These are phyloP conservation scores for Melastoma malabathricum DNA, from an alignment of 345 rosid genomes.

Conservation along the genomic window DNA sequence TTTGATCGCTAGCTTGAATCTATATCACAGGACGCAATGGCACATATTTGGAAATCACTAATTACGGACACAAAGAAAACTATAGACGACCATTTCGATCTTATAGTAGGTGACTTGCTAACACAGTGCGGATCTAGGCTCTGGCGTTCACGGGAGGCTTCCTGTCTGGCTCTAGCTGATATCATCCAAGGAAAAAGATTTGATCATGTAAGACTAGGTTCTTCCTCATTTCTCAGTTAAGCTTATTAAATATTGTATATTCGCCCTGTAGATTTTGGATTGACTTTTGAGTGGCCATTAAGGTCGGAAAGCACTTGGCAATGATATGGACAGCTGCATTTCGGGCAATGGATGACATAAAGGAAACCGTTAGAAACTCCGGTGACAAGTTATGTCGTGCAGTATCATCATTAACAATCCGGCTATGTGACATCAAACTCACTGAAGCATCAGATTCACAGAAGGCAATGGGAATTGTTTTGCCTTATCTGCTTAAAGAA, in stretches of 20 bases:
- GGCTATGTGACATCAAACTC: constrained; percentile 81
- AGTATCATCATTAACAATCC: constrained; percentile 64
- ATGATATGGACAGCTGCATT: constrained; percentile 68
- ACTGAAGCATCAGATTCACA: constrained; percentile 66
- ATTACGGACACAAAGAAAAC: constrained; percentile 71
- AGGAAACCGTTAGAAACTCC: constrained; percentile 94
- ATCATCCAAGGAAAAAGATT: constrained; percentile 85
- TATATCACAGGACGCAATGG: constrained; percentile 77
- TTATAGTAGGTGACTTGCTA: constrained; percentile 69
- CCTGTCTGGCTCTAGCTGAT: constrained; percentile 91
- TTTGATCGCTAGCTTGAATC: constrained; percentile 11
- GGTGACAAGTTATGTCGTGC: constrained; percentile 80
- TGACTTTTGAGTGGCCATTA: constrained; percentile 10
- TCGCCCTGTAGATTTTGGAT: neutral
- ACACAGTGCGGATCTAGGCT: constrained; percentile 81
- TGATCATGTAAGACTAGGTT: constrained; percentile 44
- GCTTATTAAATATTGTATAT: neutral
- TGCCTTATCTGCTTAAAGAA: constrained; percentile 78
- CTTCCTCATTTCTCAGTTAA: neutral
- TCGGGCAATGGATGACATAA: constrained; percentile 99
- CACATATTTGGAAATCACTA: constrained; percentile 89
- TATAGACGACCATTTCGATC: constrained; percentile 71
- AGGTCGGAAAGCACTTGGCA: constrained; percentile 75
- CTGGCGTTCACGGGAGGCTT: constrained; percentile 96
- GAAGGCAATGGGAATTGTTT: constrained; percentile 64